These are phyloP conservation scores for Aspergillus sp. DNA, from an alignment of 2,329 filamentous ascomycete species.

Conservation along the genomic window DNA sequence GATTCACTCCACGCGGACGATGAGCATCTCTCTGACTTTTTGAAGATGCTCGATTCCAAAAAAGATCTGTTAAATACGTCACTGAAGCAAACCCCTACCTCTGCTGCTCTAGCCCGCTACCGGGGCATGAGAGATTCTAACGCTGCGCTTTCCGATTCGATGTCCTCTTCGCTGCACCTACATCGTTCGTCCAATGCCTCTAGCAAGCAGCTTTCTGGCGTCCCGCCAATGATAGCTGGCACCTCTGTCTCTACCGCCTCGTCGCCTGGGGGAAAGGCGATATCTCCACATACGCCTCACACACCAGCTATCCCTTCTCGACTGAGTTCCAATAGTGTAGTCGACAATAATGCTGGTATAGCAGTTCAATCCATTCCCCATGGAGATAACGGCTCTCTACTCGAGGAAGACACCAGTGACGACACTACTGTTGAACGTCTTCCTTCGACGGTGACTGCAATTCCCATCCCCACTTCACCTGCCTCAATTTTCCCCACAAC, in stretches of 20 bases:
- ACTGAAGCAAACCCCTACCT: slow-evolving; percentile 76
- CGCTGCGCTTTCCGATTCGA: slow-evolving; percentile 85
- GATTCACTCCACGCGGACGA: slow-evolving; percentile 78
- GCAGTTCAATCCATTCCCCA: slow-evolving; percentile 34
- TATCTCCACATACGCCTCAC: slow-evolving; percentile 88
- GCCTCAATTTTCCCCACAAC: slow-evolving; percentile 41
- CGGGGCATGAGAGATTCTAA: slow-evolving; percentile 89
- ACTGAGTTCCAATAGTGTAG: slow-evolving; percentile 87
- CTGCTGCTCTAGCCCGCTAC: slow-evolving; percentile 80
- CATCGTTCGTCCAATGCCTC: slow-evolving; percentile 80
- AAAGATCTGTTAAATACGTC: slow-evolving; percentile 78
- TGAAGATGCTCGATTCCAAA: slow-evolving; percentile 84
- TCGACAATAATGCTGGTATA: slow-evolving; percentile 57
- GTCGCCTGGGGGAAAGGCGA: slow-evolving; percentile 79
- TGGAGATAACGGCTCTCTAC: slow-evolving; percentile 36
- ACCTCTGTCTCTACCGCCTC: slow-evolving; percentile 82
- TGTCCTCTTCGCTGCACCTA: slow-evolving; percentile 85
- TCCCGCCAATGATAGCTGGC: slow-evolving; percentile 63
- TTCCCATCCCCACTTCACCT: slow-evolving; percentile 55
- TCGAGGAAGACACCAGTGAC: slow-evolving; percentile 44
- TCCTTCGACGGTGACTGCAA: slow-evolving; percentile 47
- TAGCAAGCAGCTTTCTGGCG: slow-evolving; percentile 71
- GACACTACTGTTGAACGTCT: slow-evolving; percentile 38
- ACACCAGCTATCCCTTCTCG: slow-evolving; percentile 92
- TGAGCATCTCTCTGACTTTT: slow-evolving; percentile 89